A percentile compares a stretch with the other conserved stretches of the same genome.
Conservation (phyloP, 208 protist genomes). For the Angomonas ambiguus region DNA sequence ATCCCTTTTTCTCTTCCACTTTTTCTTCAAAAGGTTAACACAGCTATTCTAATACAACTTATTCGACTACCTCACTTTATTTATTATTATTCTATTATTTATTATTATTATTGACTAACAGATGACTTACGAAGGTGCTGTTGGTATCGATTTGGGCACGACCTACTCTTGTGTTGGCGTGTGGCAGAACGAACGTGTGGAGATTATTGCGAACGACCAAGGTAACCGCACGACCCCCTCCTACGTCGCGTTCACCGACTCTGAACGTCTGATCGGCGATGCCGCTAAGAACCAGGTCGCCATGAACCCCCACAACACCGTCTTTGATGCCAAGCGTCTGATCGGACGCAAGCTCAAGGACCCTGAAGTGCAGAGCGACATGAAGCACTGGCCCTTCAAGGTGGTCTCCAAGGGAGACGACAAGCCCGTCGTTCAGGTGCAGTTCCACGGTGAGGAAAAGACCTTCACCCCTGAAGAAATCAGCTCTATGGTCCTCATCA, state of each 20-base stretch:
- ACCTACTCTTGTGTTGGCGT: constrained; percentile 94
- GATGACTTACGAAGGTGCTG: constrained; percentile 41
- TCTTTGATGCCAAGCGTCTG: constrained; percentile 91
- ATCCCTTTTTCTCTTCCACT: background rate
- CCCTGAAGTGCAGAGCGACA: constrained; percentile 89
- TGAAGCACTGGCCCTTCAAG: constrained; percentile 93
- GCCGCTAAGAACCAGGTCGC: constrained; percentile 89
- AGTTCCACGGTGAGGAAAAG: constrained; percentile 67
- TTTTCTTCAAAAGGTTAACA: background rate
- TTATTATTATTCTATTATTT: constrained; percentile 7
- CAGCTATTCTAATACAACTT: background rate
- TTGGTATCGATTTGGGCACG: constrained; percentile 92
- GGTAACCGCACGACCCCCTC: constrained; percentile 94
- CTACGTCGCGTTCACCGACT: constrained; percentile 95
- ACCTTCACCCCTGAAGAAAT: constrained; percentile 86
- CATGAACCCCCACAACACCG: constrained; percentile 90
- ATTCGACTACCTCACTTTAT: background rate
- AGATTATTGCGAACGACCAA: constrained; percentile 92
- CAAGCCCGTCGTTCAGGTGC: constrained; percentile 73
- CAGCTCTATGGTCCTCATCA: constrained; percentile 81
- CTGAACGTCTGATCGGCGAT: constrained; percentile 86
- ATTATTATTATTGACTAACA: constrained; percentile 12
- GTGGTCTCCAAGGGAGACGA: constrained; percentile 81
- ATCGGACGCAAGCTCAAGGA: constrained; percentile 93
- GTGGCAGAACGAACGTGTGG: constrained; percentile 90